phyloP scores from a whole-genome alignment of 2,329 filamentous ascomycete genomes.

The Aspergillus ochraceoroseus region DNA sequence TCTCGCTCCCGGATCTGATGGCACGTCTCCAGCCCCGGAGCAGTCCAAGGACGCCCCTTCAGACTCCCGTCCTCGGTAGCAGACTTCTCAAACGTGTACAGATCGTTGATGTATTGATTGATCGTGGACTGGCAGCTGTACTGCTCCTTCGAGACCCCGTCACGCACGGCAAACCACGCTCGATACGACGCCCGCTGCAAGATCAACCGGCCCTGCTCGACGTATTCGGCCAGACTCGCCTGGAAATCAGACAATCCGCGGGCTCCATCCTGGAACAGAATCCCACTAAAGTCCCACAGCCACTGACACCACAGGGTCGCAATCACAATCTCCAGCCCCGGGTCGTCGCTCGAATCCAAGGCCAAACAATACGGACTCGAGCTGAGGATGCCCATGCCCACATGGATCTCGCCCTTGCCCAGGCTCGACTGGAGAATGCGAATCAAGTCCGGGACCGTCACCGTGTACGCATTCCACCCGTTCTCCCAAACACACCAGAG shows the following conservation, averaged over 20 bases:
- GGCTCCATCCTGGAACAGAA: constrained; percentile 17
- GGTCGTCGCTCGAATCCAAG: constrained; percentile 20
- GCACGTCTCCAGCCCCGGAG: constrained; percentile 22
- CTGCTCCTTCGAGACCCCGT: constrained; percentile 16
- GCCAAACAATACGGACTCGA: constrained; percentile 21
- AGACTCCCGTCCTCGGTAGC: constrained; percentile 16
- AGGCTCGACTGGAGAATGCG: constrained; percentile 23
- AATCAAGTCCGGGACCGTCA: constrained; percentile 22
- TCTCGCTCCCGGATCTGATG: constrained; percentile 19
- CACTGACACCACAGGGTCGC: constrained; percentile 30
- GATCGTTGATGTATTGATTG: constrained; percentile 22
- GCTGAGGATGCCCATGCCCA: constrained; percentile 26
- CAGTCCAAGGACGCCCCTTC: constrained; percentile 14
- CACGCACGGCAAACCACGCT: constrained; percentile 27
- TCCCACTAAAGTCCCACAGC: constrained; percentile 27
- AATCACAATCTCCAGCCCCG: constrained; percentile 33
- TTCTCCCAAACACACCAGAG: constrained; percentile 28
- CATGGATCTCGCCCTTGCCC: constrained; percentile 12
- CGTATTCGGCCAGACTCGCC: constrained; percentile 13
- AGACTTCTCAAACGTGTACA: constrained; percentile 24
- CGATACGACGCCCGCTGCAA: constrained; percentile 27
- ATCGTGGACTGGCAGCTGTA: constrained; percentile 14
- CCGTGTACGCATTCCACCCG: constrained; percentile 23
- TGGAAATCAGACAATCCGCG: constrained; percentile 11
- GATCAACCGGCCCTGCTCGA: constrained; percentile 26